Evolutionary conservation across 164 flowering plant species (phyloP), one percentile per base, ranked within the genome.

Genomic region (Nelumbo lutea): DNA sequence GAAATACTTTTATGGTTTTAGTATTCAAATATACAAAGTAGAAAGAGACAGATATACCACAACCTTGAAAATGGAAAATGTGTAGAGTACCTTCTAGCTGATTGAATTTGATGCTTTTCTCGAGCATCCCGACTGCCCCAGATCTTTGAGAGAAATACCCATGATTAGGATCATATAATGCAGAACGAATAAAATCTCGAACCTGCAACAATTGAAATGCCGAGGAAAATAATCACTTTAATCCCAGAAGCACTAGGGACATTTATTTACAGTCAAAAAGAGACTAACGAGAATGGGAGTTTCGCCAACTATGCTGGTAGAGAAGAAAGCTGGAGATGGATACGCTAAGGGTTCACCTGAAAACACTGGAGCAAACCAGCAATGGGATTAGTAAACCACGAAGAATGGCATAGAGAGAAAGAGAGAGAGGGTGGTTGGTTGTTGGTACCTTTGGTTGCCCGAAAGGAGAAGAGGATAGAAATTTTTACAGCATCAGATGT

Each of bases 91-190:
- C 98, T 82, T 82, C 81, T 6, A 94, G 87, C 68, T 86, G 84
- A 80, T 88, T 82, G 83, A 94, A 94, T 76, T 80, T 88, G 69
- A 94, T 88, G 82, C 87, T 85, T 46, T 73, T 73, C 64, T 86
- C 88, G 5, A 94, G 90, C 74, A 90, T 85, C 9, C 98, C 97
- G 64, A 94, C 97, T 0, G 97, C 78, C 9, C 87, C 80, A 1
- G 97, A 81, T 64, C 89, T 75, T 70, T 86, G 86, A 8, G 97
- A 86, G 79, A 94, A 91, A 78, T 94, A 94, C 1, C 98, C 98
- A 81, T 87, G 84, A 27, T 80, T 75, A 0, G 96, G 93, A 64
- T 91, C 86, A 64, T 90, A 94, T 61, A 93, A 68, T 47, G 95
- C 93, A 6, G 90, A 84, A 69, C 78, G 92, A 42, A 94, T 85